Conservation (phyloP, 768 basidiomycete genomes). For the Tylopilus subfusipes region DNA sequence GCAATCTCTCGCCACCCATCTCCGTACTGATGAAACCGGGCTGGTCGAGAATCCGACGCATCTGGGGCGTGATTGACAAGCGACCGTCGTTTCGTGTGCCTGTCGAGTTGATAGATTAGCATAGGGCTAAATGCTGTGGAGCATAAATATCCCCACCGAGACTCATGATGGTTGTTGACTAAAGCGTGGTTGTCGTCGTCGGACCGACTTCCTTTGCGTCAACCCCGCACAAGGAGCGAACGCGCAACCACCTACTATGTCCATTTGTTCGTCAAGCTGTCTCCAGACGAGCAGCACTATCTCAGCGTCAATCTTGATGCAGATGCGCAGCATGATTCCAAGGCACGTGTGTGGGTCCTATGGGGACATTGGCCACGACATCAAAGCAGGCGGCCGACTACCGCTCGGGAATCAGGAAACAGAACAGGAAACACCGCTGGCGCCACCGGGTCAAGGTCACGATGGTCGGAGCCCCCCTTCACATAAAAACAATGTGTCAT, state of each 20-base stretch:
- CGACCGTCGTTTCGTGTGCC: constrained; percentile 18
- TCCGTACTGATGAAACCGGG: constrained; percentile 24
- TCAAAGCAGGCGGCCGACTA: not conserved
- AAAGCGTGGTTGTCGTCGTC: not conserved
- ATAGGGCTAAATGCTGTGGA: not conserved
- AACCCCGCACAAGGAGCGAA: too few species aligned
- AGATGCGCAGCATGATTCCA: not conserved
- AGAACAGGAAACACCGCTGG: not conserved
- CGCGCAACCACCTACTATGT: not conserved
- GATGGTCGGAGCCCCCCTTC: not conserved
- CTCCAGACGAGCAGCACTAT: constrained; percentile 2
- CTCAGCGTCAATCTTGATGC: constrained; percentile 19
- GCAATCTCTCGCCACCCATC: constrained; percentile 27
- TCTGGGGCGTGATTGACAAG: constrained; percentile 25
- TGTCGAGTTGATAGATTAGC: constrained; percentile 7
- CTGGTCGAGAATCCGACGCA: constrained; percentile 25
- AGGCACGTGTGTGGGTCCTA: constrained; percentile 1
- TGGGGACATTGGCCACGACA: constrained; percentile 1
- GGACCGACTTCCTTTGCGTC: not conserved
- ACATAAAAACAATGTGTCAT: not conserved
- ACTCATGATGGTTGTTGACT: constrained; percentile 18
- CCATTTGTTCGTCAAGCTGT: constrained; percentile 1
- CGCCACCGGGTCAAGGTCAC: constrained; percentile 3
- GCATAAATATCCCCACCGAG: constrained; percentile 2
- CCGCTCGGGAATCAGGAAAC: constrained; percentile 6